phyloP scores from a whole-genome alignment of 192 early-diverging fungal species.

The Backusella morwellensis region DNA sequence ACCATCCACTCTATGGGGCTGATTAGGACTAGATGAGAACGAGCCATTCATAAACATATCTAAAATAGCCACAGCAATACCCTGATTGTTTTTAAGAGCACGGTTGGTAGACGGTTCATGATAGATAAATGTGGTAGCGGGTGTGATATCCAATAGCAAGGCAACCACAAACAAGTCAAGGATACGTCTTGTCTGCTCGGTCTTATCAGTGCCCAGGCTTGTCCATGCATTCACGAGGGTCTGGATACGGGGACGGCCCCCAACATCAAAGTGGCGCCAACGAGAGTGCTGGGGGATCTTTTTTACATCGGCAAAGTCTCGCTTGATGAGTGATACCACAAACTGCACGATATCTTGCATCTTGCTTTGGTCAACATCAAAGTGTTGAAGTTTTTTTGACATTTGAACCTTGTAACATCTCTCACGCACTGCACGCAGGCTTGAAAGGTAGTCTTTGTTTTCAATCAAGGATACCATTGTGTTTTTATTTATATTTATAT shows the following conservation, averaged over 20 bases:
- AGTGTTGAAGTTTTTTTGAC: slow-evolving; percentile 65
- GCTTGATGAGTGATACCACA: slow-evolving; percentile 48
- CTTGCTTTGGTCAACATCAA: slow-evolving; percentile 66
- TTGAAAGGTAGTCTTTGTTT: slow-evolving; percentile 50
- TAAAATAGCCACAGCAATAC: slow-evolving; percentile 79
- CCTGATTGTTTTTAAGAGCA: slow-evolving; percentile 68
- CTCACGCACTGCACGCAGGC: slow-evolving; percentile 76
- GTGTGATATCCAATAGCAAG: slow-evolving; percentile 86
- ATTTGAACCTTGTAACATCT: slow-evolving; percentile 62
- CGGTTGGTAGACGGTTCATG: slow-evolving; percentile 49
- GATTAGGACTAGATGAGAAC: slow-evolving; percentile 63
- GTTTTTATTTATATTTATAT: neutral
- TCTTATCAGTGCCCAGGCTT: slow-evolving; percentile 28
- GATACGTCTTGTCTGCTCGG: slow-evolving; percentile 65
- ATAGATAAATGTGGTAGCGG: slow-evolving; percentile 73
- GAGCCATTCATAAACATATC: slow-evolving; percentile 79
- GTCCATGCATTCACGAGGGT: slow-evolving; percentile 51
- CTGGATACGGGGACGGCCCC: slow-evolving; percentile 43
- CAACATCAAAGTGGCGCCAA: slow-evolving; percentile 82
- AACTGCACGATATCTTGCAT: slow-evolving; percentile 66
- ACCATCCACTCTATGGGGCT: slow-evolving; percentile 76
- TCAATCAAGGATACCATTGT: neutral
- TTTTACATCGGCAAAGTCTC: slow-evolving; percentile 51
- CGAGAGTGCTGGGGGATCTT: slow-evolving; percentile 81
- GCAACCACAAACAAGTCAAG: slow-evolving; percentile 85